Evolutionary conservation across 2,329 filamentous ascomycete genomes (phyloP).

Genomic region (Paramyrothecium sp.): DNA sequence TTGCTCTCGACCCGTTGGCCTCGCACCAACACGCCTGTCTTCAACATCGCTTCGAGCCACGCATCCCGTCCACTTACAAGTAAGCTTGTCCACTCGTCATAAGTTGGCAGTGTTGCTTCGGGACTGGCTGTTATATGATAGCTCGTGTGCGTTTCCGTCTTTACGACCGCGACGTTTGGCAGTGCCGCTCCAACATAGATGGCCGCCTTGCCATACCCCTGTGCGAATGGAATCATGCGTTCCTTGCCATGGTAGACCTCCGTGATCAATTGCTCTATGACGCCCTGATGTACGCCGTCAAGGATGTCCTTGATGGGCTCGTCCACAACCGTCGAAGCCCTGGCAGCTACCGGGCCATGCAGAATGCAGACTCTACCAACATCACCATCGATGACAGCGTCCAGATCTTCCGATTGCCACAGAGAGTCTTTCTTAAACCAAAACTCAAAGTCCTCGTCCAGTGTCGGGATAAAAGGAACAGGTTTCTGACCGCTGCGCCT

Average conservation of each 20-base stretch:
- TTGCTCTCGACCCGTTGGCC: conserved; percentile 98
- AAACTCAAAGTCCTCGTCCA: conserved; percentile 97
- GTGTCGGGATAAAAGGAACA: conserved; percentile 89
- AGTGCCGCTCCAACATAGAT: too few relatives aligned
- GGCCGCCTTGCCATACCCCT: too few relatives aligned
- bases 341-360: conserved; percentile 89
- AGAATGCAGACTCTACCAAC: conserved; percentile 95
- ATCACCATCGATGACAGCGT: conserved; percentile 92
- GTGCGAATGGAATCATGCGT: conserved; percentile 75
- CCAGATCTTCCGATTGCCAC: conserved; percentile 97
- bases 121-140: conserved; percentile 80
- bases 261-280: conserved; percentile 75
- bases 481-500: conserved; percentile 92
- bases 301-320: conserved; percentile 95
- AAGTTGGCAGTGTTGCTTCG: conserved; percentile 69
- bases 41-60: conserved; percentile 94
- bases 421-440: conserved; percentile 99
- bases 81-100: conserved; percentile 83
- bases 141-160: conserved; percentile 71
- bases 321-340: conserved; percentile 84
- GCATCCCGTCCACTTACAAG: conserved; percentile 83
- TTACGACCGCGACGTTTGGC: conserved; percentile 98
- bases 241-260: conserved; percentile 79
- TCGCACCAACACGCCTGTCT: conserved; percentile 89
- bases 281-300: conserved; percentile 82